Percentiles rank a stretch among this genome's conserved stretches.
Conservation (phyloP, 257 asterid genomes). For the Craterostigma plantagineum region DNA sequence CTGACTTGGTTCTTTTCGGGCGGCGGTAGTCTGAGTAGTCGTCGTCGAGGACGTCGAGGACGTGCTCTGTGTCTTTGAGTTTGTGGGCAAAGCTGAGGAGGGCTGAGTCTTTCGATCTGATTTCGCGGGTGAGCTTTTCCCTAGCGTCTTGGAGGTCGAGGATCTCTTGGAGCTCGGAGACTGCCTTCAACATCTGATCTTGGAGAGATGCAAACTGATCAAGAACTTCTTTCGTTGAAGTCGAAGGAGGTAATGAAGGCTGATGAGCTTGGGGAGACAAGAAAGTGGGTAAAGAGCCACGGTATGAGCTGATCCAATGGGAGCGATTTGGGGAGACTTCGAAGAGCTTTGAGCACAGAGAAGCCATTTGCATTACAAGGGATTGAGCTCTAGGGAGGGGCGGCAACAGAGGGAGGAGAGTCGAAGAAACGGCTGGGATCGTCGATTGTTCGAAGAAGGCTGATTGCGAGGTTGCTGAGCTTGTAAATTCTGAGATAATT, state of each 20-base stretch:
- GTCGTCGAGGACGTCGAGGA: conserved; percentile 68
- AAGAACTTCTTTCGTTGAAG: conserved; percentile 56
- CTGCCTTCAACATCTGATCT: conserved; percentile 70
- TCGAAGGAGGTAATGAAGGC: conserved; percentile 22
- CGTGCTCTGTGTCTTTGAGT: conserved; percentile 53
- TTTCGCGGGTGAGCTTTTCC: conserved; percentile 46
- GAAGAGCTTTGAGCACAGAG: conserved; percentile 61
- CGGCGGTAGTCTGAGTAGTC: conserved; percentile 71
- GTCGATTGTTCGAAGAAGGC: too few species aligned
- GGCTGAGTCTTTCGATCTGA: conserved; percentile 46
- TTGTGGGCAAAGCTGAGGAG: conserved; percentile 60
- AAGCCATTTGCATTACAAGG: conserved; percentile 72
- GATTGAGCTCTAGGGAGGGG: conserved; percentile 85
- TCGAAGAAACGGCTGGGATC: conserved; percentile 36
- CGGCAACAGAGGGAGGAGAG: conserved; percentile 80
- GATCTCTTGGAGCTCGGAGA: conserved; percentile 73
- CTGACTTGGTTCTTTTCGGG: conserved; percentile 43
- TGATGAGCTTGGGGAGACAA: conserved; percentile 33
- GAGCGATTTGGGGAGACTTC: conserved; percentile 74
- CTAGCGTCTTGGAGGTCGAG: conserved; percentile 86
- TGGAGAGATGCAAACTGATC: conserved; percentile 47
- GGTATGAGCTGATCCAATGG: conserved; percentile 62
- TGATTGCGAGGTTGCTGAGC: conserved; percentile 15
- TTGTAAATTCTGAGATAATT: conserved; percentile 38
- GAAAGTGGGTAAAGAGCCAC: conserved; percentile 68